Base-by-base conservation (phyloP, 2,329 filamentous ascomycete species). In the Sporothrix curviconia region DNA sequence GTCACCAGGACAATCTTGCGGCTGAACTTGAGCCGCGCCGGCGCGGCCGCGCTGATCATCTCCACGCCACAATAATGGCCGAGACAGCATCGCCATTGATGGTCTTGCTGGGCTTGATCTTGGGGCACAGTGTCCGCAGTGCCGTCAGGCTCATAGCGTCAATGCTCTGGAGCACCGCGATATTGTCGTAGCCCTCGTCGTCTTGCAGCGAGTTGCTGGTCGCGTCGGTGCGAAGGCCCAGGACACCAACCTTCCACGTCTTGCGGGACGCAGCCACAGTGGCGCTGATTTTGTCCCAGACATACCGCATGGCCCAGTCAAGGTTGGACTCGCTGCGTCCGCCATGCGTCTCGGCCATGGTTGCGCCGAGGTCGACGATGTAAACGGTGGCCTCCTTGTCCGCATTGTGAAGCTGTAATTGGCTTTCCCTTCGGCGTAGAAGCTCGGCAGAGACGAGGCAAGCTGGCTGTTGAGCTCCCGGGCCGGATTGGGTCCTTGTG, bases 301-400 rank as follows among this genome's bases (percentile, higher is more conserved):
- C 82, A 72, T 96, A 99, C 61, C 84, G 83, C 83, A 97, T 85
- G 49, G 84, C 83, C 84, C 87, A 99, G 60, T 96, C 90, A 17
- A 99, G 81, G 69, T 97, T 88, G 3, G 87, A 87, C 69, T 92
- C 82, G 19, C 76, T 69, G 63, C 94, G 84, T 25, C 87, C 90
- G 73, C 83, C 79, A 64, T 84, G 82, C 65, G 77, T 80, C 68
- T 87, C 77, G 58, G 79, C 86, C 89, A 95, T 96, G n/a, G 92
- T 89, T 66, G 76, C 78, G 58, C 91, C 92, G 24, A 96, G 77
- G 73, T 99, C 94, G 60, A 99, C 74, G 64, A 99, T 87, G 71
- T 94, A 99, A 43, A 97, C 83, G 0, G 87, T 94, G 8, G 91
- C 90, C 75, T 97, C 90, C 71, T 99, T 99, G 61, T 89, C 85